Base-by-base conservation (phyloP, 2,329 filamentous ascomycete species). In the Fonsecaea erecta region DNA sequence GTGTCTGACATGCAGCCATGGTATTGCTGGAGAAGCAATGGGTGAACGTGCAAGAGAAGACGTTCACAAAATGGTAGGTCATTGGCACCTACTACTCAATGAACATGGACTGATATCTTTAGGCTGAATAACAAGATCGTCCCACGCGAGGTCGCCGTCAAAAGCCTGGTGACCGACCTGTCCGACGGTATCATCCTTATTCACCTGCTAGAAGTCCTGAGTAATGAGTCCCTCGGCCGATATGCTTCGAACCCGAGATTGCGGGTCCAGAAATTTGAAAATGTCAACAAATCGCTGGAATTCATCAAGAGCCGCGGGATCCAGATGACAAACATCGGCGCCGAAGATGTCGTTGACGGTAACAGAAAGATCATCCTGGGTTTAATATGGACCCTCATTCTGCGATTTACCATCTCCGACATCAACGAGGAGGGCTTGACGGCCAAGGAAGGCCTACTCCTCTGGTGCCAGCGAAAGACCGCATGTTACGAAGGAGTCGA, bases 401-500 rank as follows among this genome's bases (percentile, higher is more conserved):
- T 97, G 71, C 87, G 95, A 57, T 99, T 99, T 78, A 99, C 95
- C 72, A 99, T 99, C 77, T 97, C 90, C 77, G 95, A 99, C 78
- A 99, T 99, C 82, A 98, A 96, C 77, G 90, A 94, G 78, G 95
- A 97, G 83, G 95, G 95, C 70, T 90, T 98, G 87, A 97, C 94
- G 59, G 95, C 95, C 64, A 97, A 98, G 79, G 95, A 98, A 77
- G 95, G 95, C 68, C 81, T 99, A 73, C 80, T 99, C 63, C 81
- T 99, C 26, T 99, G 95, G 95, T 99, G 95, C 82, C 94, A 99
- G 80, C 86, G 95, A 73, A 99, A 99, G 82, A 99, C 95, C 32
- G 95, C 95, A 7, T 99, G 95, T 80, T 99, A 99, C 77, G 93
- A 97, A 66, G 95, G 96, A 75, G 93, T 99, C 24, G 90, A 98